phyloP scores from a whole-genome alignment of 1,284 basidiomycete genomes.

The Ceratobasidium sp. region DNA sequence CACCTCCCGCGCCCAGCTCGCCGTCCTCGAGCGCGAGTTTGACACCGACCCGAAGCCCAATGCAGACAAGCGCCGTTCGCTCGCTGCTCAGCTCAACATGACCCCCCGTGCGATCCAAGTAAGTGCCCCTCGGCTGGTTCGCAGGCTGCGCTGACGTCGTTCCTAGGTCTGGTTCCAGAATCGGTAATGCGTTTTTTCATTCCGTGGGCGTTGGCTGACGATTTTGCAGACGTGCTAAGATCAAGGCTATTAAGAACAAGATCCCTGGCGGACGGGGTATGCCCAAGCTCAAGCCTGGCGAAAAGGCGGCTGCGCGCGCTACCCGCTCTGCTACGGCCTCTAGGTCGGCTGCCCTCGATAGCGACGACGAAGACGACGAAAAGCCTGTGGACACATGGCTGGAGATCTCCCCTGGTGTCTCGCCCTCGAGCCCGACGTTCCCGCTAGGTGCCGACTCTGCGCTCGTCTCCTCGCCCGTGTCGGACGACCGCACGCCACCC shows the following conservation, averaged over 20 bases:
- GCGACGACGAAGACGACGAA: conserved; percentile 38
- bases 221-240: conserved; percentile 44
- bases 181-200: conserved; percentile 61
- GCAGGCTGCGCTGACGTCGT: conserved; percentile 37
- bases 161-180: conserved; percentile 90
- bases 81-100: conserved; percentile 88
- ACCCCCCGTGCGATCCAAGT: conserved; percentile 93
- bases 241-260: conserved; percentile 44
- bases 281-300: conserved; percentile 42
- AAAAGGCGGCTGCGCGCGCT: conserved; percentile 17
- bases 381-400: conserved; percentile 22
- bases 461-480: background rate
- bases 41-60: conserved; percentile 90
- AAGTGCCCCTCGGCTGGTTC: conserved; percentile 49
- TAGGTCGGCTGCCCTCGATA: conserved; percentile 14
- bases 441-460: conserved; percentile 4
- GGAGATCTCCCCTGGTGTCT: background rate
- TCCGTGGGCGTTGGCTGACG: background rate
- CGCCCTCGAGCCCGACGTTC: conserved; percentile 30
- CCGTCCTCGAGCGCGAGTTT: conserved; percentile 87
- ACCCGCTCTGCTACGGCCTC: background rate
- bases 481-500: conserved; percentile 27
- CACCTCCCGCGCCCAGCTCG: conserved; percentile 83
- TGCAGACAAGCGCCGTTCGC: conserved; percentile 76
- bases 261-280: conserved; percentile 40